Percentiles rank a stretch among this genome's conserved stretches.
These are phyloP conservation scores for Ceratobasidium sp. DNA, from an alignment of 1,284 basidiomycete species.

Conservation along the genomic window DNA sequence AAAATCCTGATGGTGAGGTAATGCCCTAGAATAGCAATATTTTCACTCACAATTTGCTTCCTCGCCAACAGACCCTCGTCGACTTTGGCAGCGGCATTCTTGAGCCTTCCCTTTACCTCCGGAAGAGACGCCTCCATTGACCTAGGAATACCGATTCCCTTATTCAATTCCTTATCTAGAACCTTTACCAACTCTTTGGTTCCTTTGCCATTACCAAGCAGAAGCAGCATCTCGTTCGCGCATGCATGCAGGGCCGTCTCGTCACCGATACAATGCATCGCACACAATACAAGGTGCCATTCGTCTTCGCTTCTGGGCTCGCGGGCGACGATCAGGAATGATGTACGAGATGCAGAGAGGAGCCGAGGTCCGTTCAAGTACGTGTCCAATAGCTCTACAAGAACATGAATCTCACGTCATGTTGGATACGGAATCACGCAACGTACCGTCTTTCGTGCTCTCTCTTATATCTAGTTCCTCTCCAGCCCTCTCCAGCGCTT, in stretches of 20 bases:
- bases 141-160: conserved; percentile 57
- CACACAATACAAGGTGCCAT: conserved; percentile 71
- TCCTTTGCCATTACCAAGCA: conserved; percentile 59
- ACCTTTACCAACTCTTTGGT: conserved; percentile 45
- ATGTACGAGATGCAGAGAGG: conserved; percentile 73
- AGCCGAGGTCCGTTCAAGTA: conserved; percentile 80
- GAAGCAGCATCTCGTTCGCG: conserved; percentile 74
- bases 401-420: conserved; percentile 26
- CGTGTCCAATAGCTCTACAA: conserved; percentile 66
- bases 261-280: conserved; percentile 79
- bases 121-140: conserved; percentile 67
- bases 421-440: conserved; percentile 28
- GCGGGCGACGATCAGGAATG: conserved; percentile 72
- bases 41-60: conserved; percentile 58
- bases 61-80: conserved; percentile 66
- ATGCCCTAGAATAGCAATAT: too few species aligned
- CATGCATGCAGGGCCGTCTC: conserved; percentile 83
- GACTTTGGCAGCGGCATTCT: conserved; percentile 57
- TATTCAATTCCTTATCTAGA: conserved; percentile 64
- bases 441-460: conserved; percentile 65
- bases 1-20: neutral
- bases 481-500: conserved; percentile 63
- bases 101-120: conserved; percentile 42
- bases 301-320: conserved; percentile 49
- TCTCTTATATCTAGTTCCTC: conserved; percentile 62